A percentile compares a stretch with the other conserved stretches of the same genome.
These are phyloP conservation scores for Hanseniaspora jakobsenii DNA, from an alignment of 805 yeast genomes.

Conservation along the genomic window DNA sequence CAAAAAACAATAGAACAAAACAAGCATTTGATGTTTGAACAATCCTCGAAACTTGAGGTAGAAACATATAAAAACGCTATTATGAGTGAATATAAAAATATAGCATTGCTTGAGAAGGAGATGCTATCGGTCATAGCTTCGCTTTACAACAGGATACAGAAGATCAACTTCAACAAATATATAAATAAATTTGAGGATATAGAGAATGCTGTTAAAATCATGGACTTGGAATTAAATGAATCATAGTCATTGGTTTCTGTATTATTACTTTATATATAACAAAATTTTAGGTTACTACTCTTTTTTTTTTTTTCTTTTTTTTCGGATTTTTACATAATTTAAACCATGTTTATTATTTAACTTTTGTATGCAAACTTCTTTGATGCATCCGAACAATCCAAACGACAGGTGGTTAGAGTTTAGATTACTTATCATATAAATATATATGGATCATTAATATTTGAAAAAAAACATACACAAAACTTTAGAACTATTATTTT, in stretches of 20 bases:
- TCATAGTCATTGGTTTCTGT: too few species aligned
- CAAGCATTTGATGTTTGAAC: not conserved
- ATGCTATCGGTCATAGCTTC: not conserved
- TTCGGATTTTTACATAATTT: constrained; percentile 15
- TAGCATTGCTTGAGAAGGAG: constrained; percentile 1
- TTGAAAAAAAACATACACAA: too few species aligned
- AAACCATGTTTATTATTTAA: not conserved
- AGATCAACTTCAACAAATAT: constrained; percentile 5
- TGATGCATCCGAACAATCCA: too few species aligned
- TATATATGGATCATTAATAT: too few species aligned
- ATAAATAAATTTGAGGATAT: constrained; percentile 8
- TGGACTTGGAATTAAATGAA: constrained; percentile 9
- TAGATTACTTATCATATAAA: too few species aligned
- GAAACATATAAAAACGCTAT: constrained; percentile 1
- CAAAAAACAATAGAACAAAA: not conserved
- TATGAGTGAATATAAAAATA: not conserved
- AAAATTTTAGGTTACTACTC: too few species aligned
- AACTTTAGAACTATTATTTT: too few species aligned
- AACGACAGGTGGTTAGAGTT: too few species aligned
- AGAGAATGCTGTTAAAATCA: constrained; percentile 3
- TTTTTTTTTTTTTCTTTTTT: not conserved
- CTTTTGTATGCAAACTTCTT: too few species aligned
- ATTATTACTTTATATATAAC: too few species aligned
- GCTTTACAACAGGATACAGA: not conserved
- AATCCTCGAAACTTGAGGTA: not conserved